Evolutionary conservation across 2,329 filamentous ascomycete species (phyloP).

Genomic region (Botrytis hyacinthi): DNA sequence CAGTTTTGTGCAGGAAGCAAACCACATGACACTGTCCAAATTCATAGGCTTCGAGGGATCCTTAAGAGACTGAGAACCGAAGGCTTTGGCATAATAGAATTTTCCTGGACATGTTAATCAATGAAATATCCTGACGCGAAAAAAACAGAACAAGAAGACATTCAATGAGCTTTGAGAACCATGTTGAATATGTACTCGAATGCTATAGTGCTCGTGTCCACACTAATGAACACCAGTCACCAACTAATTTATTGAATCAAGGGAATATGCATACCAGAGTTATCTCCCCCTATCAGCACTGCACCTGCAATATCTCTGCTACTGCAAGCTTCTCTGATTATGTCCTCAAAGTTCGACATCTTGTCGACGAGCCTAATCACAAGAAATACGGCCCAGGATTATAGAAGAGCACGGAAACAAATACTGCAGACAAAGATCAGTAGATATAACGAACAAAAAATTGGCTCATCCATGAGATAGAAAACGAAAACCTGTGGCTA

Average conservation of each 20-base stretch:
- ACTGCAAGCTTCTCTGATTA: slow-evolving; percentile 25
- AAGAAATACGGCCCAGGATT: background rate
- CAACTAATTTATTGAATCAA: background rate
- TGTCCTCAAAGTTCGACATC: slow-evolving; percentile 30
- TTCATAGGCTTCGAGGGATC: slow-evolving; percentile 57
- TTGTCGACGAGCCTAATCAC: background rate
- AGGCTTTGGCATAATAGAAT: slow-evolving; percentile 40
- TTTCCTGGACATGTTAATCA: slow-evolving; percentile 32
- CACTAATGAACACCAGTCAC: background rate
- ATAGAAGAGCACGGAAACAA: background rate
- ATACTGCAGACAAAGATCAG: background rate
- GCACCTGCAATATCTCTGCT: slow-evolving; percentile 29
- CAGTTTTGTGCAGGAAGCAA: slow-evolving; percentile 59
- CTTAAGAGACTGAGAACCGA: slow-evolving; percentile 45
- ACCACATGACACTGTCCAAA: slow-evolving; percentile 59
- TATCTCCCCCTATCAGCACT: slow-evolving; percentile 26
- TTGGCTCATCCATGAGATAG: background rate
- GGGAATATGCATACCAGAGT: slow-evolving; percentile 24
- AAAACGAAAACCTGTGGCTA: background rate
- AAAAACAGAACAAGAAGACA: background rate
- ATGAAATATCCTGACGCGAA: too few relatives aligned
- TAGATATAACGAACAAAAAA: background rate
- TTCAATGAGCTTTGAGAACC: background rate
- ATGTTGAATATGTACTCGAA: background rate
- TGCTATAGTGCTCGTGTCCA: background rate